Evolutionary conservation across 768 basidiomycete species (phyloP), one percentile per base, ranked within the genome.

Genomic region (Mycena latifolia): DNA sequence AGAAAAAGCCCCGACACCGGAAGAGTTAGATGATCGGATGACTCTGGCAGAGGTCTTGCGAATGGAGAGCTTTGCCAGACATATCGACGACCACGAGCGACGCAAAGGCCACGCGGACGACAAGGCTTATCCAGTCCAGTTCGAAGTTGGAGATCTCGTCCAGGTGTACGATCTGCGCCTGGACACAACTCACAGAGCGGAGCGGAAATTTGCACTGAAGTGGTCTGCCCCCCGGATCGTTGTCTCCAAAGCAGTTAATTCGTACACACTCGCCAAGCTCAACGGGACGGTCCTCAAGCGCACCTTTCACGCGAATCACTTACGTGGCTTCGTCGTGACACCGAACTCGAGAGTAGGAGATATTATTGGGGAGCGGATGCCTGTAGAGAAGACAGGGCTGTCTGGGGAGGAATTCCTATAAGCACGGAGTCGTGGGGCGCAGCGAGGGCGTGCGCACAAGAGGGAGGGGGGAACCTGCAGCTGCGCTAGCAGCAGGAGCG

Each of bases 331-430:
- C 54, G 54, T 55, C 4, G 54, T 55, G 7, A 55, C 54, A 22
- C 54, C 54, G 27, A 41, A 41, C 15, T 55, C 54, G 15, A 35
- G 18, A 27, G 54, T 55, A 27, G 54, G 54, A 22, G 54, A 55
- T 41, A 55, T 55, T 41, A 41, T 55, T 55, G 54, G 54, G 20
- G 54, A 55, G 37, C n/a, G 54, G 17, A 41, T 41, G 39, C 35
- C 35, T 17, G 54, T 55, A 27, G 54, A 27, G 37, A 55, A 28
- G 54, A 39, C 54, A 41, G 54, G 31, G 8, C 54, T 55, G 20
- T 50, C 47, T 7, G 25, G n/a, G 24, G 47, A 50, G 10, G 47
- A 50, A 24, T 50, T 50, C 25, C 9, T 5, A 24, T 50, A 50
- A 24, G 24, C 5, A 14, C 7, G 47, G 43, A n/a, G 43, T 45